These are phyloP conservation scores for Lactifluus hygrophoroides DNA, from an alignment of 768 basidiomycete species.

Conservation along the genomic window DNA sequence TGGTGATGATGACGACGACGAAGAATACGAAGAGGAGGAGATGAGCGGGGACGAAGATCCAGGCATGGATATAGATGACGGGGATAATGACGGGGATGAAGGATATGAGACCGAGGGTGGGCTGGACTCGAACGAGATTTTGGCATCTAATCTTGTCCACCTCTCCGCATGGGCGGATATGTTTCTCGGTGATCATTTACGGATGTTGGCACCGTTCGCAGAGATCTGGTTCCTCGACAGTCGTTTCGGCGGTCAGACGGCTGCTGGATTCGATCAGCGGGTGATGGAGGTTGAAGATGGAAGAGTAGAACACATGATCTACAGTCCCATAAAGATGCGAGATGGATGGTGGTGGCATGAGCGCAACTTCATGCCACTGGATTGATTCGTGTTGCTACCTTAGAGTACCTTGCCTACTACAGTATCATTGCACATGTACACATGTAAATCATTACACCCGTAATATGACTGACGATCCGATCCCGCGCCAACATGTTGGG, in stretches of 20 bases:
- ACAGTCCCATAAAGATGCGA: background rate
- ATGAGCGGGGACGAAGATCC: background rate
- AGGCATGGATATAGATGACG: constrained; percentile 9
- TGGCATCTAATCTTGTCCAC: constrained; percentile 1
- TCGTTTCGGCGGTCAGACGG: background rate
- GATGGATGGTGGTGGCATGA: constrained; percentile 13
- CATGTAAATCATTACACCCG: too few relatives aligned
- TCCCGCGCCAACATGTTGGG: too few relatives aligned
- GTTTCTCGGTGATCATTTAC: constrained; percentile 16
- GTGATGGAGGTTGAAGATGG: background rate
- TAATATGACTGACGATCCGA: too few relatives aligned
- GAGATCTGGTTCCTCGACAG: constrained; percentile 16
- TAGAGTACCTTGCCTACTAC: too few relatives aligned
- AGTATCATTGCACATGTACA: too few relatives aligned
- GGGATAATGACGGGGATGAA: background rate
- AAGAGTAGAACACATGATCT: constrained; percentile 6
- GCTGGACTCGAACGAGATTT: background rate
- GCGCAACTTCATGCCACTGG: background rate
- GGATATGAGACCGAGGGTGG: background rate
- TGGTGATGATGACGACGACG: background rate
- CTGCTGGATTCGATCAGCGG: constrained; percentile 5
- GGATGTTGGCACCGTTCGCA: constrained; percentile 9
- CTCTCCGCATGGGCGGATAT: constrained; percentile 14
- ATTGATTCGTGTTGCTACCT: background rate
- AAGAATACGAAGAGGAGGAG: background rate